phyloP scores from a whole-genome alignment of 1,139 yeast species.

The Saccharomyces hybrid region DNA sequence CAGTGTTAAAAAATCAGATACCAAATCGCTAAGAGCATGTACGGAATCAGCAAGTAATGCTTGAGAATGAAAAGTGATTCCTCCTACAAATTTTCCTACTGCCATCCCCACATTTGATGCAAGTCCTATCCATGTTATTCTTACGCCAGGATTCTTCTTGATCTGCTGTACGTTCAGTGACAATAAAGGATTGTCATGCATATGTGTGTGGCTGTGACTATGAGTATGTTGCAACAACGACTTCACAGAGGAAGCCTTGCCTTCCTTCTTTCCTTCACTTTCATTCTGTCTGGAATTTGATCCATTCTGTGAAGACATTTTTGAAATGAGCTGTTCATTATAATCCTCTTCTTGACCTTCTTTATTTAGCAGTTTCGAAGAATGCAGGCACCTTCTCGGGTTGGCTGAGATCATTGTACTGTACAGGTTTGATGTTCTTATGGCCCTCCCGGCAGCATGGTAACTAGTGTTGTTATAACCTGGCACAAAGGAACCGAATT shows the following conservation, averaged over 20 bases:
- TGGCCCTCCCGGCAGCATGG: neutral
- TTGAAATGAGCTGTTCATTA: neutral
- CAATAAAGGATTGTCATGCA: constrained; percentile 32
- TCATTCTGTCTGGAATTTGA: constrained; percentile 5
- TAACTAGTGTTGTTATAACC: neutral
- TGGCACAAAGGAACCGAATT: neutral
- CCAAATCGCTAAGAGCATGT: constrained; percentile 82
- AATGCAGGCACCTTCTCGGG: neutral
- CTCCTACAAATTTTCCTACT: constrained; percentile 77
- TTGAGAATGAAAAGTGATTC: constrained; percentile 87
- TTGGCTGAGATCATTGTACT: neutral
- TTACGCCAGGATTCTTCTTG: constrained; percentile 69
- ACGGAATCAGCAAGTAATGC: constrained; percentile 90
- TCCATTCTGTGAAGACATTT: neutral
- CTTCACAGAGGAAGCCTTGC: constrained; percentile 9
- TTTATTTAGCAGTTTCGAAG: neutral
- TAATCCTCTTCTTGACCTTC: neutral
- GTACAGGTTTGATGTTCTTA: neutral
- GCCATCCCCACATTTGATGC: constrained; percentile 81
- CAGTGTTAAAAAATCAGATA: constrained; percentile 81
- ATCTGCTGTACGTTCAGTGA: constrained; percentile 36
- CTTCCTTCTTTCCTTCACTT: neutral
- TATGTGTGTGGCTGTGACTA: constrained; percentile 33
- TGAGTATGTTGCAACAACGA: constrained; percentile 34
- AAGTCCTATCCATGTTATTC: constrained; percentile 89